phyloP scores from a whole-genome alignment of 2,329 filamentous ascomycete genomes.

The Scedosporium apiospermum region DNA sequence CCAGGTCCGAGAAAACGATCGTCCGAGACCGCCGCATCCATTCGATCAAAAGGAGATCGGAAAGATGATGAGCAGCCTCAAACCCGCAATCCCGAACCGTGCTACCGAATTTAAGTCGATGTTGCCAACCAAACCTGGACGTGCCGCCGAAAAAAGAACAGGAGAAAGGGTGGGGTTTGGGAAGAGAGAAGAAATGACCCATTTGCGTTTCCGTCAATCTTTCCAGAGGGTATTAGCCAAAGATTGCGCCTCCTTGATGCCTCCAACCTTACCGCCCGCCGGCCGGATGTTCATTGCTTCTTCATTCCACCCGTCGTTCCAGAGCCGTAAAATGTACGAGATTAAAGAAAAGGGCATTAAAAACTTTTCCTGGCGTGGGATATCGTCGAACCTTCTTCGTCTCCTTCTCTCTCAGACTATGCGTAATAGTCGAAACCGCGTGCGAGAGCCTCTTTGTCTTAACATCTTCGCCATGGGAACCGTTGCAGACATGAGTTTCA shows the following conservation, averaged over 20 bases:
- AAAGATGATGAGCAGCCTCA: too few species aligned
- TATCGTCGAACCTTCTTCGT: neutral
- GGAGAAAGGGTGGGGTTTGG: neutral
- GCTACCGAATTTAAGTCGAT: neutral
- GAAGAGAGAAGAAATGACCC: neutral
- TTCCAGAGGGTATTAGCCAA: constrained; percentile 5
- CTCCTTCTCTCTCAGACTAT: neutral
- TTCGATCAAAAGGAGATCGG: too few species aligned
- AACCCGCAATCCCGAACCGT: neutral
- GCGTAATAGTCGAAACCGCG: neutral
- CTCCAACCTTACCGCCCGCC: constrained; percentile 2
- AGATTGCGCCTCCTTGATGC: constrained; percentile 1
- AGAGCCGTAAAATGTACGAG: neutral
- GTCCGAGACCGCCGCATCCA: too few species aligned
- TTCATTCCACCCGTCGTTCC: neutral
- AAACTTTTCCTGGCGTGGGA: neutral
- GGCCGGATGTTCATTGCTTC: constrained; percentile 1
- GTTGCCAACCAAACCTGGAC: neutral
- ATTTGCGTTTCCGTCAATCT: constrained; percentile 1
- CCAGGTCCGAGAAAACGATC: too few species aligned
- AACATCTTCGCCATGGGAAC: neutral
- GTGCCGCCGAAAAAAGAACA: neutral
- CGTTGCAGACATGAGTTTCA: constrained; percentile 4
- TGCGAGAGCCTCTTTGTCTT: neutral
- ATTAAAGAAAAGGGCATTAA: neutral